Base-by-base conservation (phyloP, 2,329 filamentous ascomycete species). In the Dothistroma septosporum region DNA sequence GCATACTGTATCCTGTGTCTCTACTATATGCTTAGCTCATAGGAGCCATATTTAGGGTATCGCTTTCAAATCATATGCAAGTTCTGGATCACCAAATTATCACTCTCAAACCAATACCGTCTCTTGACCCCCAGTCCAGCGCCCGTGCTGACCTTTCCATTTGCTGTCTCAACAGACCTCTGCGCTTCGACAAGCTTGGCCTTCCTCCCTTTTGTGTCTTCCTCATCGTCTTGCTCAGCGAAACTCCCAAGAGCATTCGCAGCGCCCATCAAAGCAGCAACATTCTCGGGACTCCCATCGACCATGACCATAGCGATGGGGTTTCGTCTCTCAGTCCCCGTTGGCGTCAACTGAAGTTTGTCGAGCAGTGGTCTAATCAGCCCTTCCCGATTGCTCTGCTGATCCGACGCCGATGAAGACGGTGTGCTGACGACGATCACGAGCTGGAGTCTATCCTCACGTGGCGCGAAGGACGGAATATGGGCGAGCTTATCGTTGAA, bases 221-320 rank as follows among this genome's bases (percentile, higher is more conserved):
- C 24, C 24, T 28, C 24, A 28, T 28, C 24, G 24, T 28, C 46
- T 2, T 54, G 53, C 48, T 57, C 62, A 32, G 67, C 67, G 24
- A 69, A 66, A 1, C 14, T 28, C 12, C 67, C 72, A 5, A 64
- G 31, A n/a, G 59, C 67, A 5, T 47, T 61, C 58, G 79, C 81
- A n/a, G 88, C 86, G 49, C 78, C 77, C 47, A 76, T 79, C 33
- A 97, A 79, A 59, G 87, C 76, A 11, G 28, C 80, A 68, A 91
- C 88, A 11, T 84, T 85, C 59, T 82, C 80, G 10, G 86, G 22
- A 8, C 52, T 56, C 0, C 90, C 91, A 0, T 85, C 85, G 21
- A 96, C 84, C 84, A 97, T 90, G 44, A 96, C 82, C 84, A 97
- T 86, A 12, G 90, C 85, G 41, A 97, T 87, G 2, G 87, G 87